Evolutionary conservation across 2,329 filamentous ascomycete genomes (phyloP), one percentile per base, ranked within the genome.

Genomic region (Colletotrichum sp.): DNA sequence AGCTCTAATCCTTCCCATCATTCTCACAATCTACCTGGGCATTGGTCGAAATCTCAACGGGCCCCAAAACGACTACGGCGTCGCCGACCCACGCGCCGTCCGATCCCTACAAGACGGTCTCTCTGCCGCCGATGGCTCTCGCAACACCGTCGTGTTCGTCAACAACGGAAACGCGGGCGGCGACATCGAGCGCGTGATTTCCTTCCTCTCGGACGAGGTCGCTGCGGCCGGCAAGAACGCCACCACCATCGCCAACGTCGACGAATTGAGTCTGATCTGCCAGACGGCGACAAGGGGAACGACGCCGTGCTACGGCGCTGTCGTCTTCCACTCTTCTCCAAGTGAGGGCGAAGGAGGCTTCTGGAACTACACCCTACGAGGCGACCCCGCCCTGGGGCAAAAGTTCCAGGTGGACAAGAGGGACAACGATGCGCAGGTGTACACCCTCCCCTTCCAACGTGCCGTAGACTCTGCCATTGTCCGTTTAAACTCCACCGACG

Each of bases 21-120:
- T 90, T 36, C 84, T 94, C 63, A 88, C 90, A 52, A 84, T 89
- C 21, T 92, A 93, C 79, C 88, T 94, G 72, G 90, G 88, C 66
- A 96, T 94, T 83, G 93, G 95, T 12, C 93, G 94, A 79, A 96
- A 96, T 82, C 91, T 98, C 78, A 96, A 98, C 81, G 90, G 96
- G 5, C 93, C 95, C 1, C 93, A 94, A 3, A 93, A 94, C 1
- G 86, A 89, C 4, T 98, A 90, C 80, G 96, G 96, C 59, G 92
- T 98, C 78, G 94, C 93, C 60, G 82, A 88, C 0, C 83, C 92
- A 0, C 87, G 85, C 7, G 88, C 92, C 0, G 85, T 98, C 74
- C 90, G 92, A 74, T 90, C 91, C 15, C 89, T 98, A 1, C 69
- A 16, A 13, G 63, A 69, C 13, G 73, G 69, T 6, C 65, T 76